Evolutionary conservation across 1,284 basidiomycete genomes (phyloP), one percentile per base, ranked within the genome.

Genomic region (Boletellus sp.): DNA sequence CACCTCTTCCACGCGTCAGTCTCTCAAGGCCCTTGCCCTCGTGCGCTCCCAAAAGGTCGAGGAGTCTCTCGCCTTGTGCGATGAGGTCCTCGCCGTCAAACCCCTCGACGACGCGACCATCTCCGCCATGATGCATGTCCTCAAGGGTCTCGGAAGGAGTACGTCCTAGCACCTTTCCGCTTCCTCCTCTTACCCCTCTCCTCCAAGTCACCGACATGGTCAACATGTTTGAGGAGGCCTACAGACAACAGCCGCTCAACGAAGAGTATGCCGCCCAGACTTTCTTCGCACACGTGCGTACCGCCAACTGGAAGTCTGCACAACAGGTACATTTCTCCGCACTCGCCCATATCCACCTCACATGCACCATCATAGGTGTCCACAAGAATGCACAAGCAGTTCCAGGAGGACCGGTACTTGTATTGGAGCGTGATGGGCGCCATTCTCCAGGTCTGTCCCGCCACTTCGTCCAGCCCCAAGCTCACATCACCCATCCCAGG

Each of bases 361-460:
- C 52, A 44, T 55, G 30, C 40, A 26, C 38, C 43, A 37, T 32
- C 42, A 33, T 49, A 88, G 85, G 75, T 85, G 55, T 82, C 87
- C n/a, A 85, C 84, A 8, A 83, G 81, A 62, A 82, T 91, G 81
- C 77, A 84, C 71, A 89, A 86, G 60, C 81, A 84, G 57, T 90
- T 91, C 64, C 80, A 85, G 52, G 82, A 87, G 26, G 86, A 90
- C 50, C 78, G 85, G 43, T 93, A 89, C 67, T 71, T 91, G 39
- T 93, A 89, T 68, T 94, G 90, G 91, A 86, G 80, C 56, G 80
- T 90, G 26, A 85, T 90, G 60, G 81, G 86, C 55, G 82, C 88
- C 11, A 76, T 91, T 36, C 80, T 93, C n/a, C 89, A 89, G 78
- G 87, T 85, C 33, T 62, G 48, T 52, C 35, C 42, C 33, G 13